Evolutionary conservation across 306 rosid genomes (phyloP).

Genomic region (Adenanthera pavonina): DNA sequence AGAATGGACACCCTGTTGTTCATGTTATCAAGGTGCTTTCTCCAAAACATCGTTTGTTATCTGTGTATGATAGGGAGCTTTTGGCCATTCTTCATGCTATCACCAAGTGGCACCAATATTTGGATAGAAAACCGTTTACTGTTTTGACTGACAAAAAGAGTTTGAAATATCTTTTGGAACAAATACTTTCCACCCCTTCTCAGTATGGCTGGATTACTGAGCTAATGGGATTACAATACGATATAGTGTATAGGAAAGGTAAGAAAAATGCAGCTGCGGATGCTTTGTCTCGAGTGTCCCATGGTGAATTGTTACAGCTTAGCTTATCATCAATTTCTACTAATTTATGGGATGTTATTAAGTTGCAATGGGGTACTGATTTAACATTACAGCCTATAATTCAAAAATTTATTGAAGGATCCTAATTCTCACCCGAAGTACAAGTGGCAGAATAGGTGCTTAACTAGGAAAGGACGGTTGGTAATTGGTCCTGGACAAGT

Average conservation of each 20-base stretch:
- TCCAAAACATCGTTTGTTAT: neutral
- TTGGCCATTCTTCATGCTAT: neutral
- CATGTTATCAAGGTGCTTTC: neutral
- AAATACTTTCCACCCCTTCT: neutral
- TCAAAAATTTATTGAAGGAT: rapidly evolving
- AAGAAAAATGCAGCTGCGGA: neutral
- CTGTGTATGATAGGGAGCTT: neutral
- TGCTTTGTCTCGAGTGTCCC: neutral
- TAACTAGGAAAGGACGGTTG: neutral
- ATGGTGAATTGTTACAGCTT: neutral
- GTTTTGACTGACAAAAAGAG: no score
- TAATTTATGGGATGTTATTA: neutral
- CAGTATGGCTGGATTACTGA: neutral
- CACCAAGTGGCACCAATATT: neutral
- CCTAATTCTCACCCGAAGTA: neutral
- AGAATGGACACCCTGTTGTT: neutral
- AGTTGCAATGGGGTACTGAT: neutral
- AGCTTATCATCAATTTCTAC: neutral
- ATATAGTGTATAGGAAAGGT: neutral
- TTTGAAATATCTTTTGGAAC: neutral
- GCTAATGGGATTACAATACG: neutral
- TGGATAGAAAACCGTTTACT: neutral
- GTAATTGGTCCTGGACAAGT: neutral
- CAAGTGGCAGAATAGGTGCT: neutral
- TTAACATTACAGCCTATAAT: rapidly evolving